Base-by-base conservation (phyloP, 805 yeast genomes). In the Wickerhamiella kazuoi region DNA sequence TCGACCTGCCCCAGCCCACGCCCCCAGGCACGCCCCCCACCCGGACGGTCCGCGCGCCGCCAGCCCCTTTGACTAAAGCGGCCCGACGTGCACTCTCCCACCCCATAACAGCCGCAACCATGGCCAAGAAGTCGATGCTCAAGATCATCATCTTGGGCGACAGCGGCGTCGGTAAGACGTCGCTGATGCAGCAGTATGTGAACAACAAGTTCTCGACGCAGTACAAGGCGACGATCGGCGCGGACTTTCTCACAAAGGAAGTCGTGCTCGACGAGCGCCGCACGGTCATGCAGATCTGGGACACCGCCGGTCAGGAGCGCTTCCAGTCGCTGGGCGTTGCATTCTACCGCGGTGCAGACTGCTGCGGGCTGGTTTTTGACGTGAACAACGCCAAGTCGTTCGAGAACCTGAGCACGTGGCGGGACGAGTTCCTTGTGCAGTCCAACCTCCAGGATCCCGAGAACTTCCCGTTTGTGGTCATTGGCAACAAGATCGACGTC, bases 241-340 rank as follows among this genome's bases (percentile, higher is more conserved):
- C 97, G 2, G 97, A 90, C 58, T 87, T 87, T 56, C 68, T 84
- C 46, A 87, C 96, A 30, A 87, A 86, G 59, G 97, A 87, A 52
- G 72, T 87, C 43, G 64, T 69, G 21, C 72, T 90, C 42, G 97
- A 90, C 57, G 90, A 79, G 58, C 79, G 78, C 51, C 71, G 71
- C 46, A 84, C 78, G 7, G 75, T 82, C 18, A 68, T 79, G 68
- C 69, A 64, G 48, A 79, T 90, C 40, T 87, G 98, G 98, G 98
- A 87, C 56, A 87, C 98, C 33, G 97, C 97, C 6, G 98, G 98
- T 29, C 98, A 87, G 64, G 98, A 87, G 61, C 71, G 98, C 52
- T 87, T 87, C 68, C 97, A 90, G 62, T 78, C 93, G 42, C 66
- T 87, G 45, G 97, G 97, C 14, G 96, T 87, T 34, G 97, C 97